phyloP scores from a whole-genome alignment of 106 monocot species.

The Dendrobium officinale region DNA sequence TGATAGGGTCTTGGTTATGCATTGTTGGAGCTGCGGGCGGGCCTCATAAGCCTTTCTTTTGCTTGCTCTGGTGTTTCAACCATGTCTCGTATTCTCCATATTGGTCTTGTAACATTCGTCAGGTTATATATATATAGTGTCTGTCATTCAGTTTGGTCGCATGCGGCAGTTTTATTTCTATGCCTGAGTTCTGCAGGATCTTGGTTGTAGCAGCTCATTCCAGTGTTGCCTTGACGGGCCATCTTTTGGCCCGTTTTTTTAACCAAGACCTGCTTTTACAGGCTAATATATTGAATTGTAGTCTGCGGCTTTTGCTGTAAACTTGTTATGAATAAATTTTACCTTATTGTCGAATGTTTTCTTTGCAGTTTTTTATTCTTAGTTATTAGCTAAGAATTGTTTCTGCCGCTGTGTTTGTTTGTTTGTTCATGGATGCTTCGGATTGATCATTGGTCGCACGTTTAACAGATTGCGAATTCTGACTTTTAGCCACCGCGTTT shows the following conservation, averaged over 20 bases:
- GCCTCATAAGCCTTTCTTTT: neutral
- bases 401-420: no score
- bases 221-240: neutral
- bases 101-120: neutral
- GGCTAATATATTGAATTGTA: conserved; percentile 18
- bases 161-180: conserved; percentile 34
- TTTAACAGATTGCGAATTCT: no score
- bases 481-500: no score
- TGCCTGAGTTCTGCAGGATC: conserved; percentile 22
- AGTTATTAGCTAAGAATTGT: no score
- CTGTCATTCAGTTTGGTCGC: conserved; percentile 23
- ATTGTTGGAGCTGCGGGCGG: conserved; percentile 10
- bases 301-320: conserved; percentile 12
- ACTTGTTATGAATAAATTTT: neutral
- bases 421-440: no score
- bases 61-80: conserved; percentile 15
- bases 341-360: neutral
- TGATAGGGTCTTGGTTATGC: conserved; percentile 14
- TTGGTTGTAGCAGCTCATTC: conserved; percentile 20
- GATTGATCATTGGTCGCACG: no score
- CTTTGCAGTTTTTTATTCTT: neutral
- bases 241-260: neutral
- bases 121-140: neutral
- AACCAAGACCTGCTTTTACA: conserved; percentile 2
- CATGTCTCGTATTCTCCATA: conserved; percentile 6